Conservation (phyloP, 805 yeast genomes). For the Wickerhamomyces pijperi region DNA sequence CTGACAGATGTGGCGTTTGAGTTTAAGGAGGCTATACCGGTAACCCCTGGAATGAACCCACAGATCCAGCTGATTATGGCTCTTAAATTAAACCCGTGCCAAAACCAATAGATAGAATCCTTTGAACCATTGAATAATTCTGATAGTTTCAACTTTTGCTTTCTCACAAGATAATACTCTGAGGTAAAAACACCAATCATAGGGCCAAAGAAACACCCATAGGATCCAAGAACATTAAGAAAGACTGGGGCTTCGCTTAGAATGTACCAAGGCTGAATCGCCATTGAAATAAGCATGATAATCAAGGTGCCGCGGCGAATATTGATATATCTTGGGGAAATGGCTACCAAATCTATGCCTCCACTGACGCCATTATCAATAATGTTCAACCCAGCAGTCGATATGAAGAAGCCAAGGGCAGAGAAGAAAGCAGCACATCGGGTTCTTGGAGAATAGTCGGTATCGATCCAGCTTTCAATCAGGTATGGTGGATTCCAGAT, state of each 20-base stretch:
- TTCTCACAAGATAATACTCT: slow-evolving; percentile 26
- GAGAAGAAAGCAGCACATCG: too few species aligned
- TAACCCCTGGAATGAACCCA: too few species aligned
- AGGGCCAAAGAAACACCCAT: slow-evolving; percentile 33
- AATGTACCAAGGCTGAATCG: slow-evolving; percentile 65
- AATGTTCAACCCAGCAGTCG: slow-evolving; percentile 26
- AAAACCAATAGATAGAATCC: slow-evolving; percentile 30
- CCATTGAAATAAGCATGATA: slow-evolving; percentile 58
- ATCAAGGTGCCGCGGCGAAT: slow-evolving; percentile 54
- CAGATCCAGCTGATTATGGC: too few species aligned
- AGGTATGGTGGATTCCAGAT: too few species aligned
- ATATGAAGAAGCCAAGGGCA: slow-evolving; percentile 6
- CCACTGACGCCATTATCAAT: slow-evolving; percentile 35
- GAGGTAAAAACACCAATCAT: slow-evolving; percentile 27
- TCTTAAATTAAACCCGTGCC: slow-evolving; percentile 26
- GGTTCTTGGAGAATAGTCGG: too few species aligned
- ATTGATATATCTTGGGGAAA: slow-evolving; percentile 43
- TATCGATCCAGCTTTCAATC: too few species aligned
- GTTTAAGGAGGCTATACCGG: too few species aligned
- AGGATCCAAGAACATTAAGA: slow-evolving; percentile 13
- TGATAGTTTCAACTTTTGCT: slow-evolving; percentile 25
- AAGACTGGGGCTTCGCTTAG: slow-evolving; percentile 18
- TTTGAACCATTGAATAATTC: slow-evolving; percentile 26
- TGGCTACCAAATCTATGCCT: slow-evolving; percentile 38
- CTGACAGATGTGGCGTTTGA: too few species aligned